Evolutionary conservation across 2,329 filamentous ascomycete species (phyloP).

Genomic region (Trichoderma oligosporum): DNA sequence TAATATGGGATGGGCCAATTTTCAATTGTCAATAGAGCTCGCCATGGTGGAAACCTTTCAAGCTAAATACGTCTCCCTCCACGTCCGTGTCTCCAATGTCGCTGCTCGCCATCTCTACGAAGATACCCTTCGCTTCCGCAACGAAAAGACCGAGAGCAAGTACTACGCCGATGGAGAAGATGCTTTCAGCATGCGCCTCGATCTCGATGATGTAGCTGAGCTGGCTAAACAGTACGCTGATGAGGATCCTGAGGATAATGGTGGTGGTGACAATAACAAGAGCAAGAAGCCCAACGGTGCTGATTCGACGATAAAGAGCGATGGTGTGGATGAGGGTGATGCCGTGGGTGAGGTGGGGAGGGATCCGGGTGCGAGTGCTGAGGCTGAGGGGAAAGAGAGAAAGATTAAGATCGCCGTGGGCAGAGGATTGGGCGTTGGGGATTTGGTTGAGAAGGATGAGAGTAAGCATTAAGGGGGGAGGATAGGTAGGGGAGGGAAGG

Average conservation of each 20-base stretch:
- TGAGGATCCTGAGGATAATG: constrained; percentile 34
- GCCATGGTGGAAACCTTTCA: constrained; percentile 96
- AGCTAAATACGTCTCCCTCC: constrained; percentile 88
- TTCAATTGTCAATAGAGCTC: constrained; percentile 58
- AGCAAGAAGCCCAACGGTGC: constrained; percentile 35
- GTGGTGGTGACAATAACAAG: constrained; percentile 32
- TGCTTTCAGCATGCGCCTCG: constrained; percentile 88
- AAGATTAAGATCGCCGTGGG: constrained; percentile 86
- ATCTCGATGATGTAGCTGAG: constrained; percentile 61
- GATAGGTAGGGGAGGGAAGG: neutral
- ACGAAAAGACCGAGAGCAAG: constrained; percentile 79
- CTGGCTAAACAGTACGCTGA: constrained; percentile 41
- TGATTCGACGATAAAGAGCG: constrained; percentile 39
- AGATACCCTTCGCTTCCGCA: constrained; percentile 83
- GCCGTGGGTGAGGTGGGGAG: constrained; percentile 63
- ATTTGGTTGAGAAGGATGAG: constrained; percentile 70
- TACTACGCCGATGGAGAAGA: constrained; percentile 99
- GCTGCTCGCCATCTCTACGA: constrained; percentile 91
- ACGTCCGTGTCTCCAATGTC: constrained; percentile 90
- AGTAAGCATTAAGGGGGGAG: constrained; percentile 31
- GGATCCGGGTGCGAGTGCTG: too few relatives aligned
- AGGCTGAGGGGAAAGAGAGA: constrained; percentile 44
- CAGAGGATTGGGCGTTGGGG: constrained; percentile 71
- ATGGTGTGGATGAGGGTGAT: constrained; percentile 61
- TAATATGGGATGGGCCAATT: neutral